Evolutionary conservation across 768 basidiomycete genomes (phyloP).

Genomic region (Mycena capillaripes): DNA sequence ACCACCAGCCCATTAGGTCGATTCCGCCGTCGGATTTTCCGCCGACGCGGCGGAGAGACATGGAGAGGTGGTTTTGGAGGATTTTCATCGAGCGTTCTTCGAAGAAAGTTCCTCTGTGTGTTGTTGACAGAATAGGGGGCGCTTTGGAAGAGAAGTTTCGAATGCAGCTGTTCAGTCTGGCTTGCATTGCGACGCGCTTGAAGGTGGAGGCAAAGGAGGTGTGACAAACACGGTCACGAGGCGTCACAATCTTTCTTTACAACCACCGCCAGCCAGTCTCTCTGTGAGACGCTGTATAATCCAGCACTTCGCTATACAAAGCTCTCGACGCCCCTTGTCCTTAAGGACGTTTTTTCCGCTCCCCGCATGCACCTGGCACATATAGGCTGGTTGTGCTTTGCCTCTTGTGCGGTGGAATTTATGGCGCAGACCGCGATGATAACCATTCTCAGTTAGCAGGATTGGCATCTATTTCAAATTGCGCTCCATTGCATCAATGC

Average conservation of each 20-base stretch:
- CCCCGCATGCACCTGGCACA: too few relatives aligned
- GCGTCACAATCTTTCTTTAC: not conserved
- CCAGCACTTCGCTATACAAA: too few relatives aligned
- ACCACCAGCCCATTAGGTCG: constrained; percentile 95
- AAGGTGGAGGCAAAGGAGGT: not conserved
- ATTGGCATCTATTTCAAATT: too few relatives aligned
- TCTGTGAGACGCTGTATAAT: too few relatives aligned
- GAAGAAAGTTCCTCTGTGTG: constrained; percentile 80
- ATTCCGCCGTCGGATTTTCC: constrained; percentile 93
- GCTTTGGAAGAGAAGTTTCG: not conserved
- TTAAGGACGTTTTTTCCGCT: too few relatives aligned
- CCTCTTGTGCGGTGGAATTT: too few relatives aligned
- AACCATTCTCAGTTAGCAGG: too few relatives aligned
- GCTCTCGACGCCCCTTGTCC: too few relatives aligned
- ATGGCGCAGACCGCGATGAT: too few relatives aligned
- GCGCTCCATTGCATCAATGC: too few relatives aligned
- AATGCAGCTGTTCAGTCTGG: not conserved
- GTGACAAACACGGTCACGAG: not conserved
- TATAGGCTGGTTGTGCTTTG: too few relatives aligned
- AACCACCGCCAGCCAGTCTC: not conserved
- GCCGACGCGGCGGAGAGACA: constrained; percentile 85
- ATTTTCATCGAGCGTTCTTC: constrained; percentile 76
- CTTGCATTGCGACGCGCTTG: not conserved
- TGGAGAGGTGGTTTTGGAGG: constrained; percentile 77
- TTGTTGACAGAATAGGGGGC: constrained; percentile 55